Evolutionary conservation across 805 yeast species (phyloP), one percentile per base, ranked within the genome.

Genomic region (Metschnikowia matae): DNA sequence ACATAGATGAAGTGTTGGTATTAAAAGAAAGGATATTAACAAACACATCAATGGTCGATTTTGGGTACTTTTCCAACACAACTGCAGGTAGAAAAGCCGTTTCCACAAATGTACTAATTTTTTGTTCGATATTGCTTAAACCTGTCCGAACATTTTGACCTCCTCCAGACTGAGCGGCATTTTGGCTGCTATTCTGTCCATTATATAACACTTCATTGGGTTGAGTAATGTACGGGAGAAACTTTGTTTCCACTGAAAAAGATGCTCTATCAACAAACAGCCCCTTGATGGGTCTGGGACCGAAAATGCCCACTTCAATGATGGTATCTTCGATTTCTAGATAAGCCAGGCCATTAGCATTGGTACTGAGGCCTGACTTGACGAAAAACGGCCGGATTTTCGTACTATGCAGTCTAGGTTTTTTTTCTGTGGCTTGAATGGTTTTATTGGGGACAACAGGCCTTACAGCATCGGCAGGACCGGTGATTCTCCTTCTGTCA

Each of bases 401-500:
- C 14, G 29, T 42, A 38, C 31, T 39, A 11, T 7, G 55, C 29
- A 26, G 43, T 6, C 17, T 14, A 2, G 14, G 13, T 6, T n/a
- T 35, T 1, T 20, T 8, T 5, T n/a, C 38, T 15, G 38, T 17
- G 8, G 14, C 17, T 5, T 7, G 32, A 4, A 2, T 6, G 43
- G 18, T 21, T 40, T 21, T 46, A 8, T 58, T 63, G 36, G 48
- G 44, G 11, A 59, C 44, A 11, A 41, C 48, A 2, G 74, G 75
- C 29, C 67, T 58, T 46, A 71, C 75, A 1, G 87, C 87, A 56
- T 80, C 83, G 0, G 78, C 62, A 0, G 97, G 97, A 0, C 96
- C 97, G 32, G 87, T 62, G n/a, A 90, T 74, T 65, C 97, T 78
- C 75, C 96, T 81, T 74, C 96, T 81, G 63, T 92, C 97, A 48